Conservation (phyloP, 2,329 filamentous ascomycete genomes). For the Allantophomopsis lycopodina region DNA sequence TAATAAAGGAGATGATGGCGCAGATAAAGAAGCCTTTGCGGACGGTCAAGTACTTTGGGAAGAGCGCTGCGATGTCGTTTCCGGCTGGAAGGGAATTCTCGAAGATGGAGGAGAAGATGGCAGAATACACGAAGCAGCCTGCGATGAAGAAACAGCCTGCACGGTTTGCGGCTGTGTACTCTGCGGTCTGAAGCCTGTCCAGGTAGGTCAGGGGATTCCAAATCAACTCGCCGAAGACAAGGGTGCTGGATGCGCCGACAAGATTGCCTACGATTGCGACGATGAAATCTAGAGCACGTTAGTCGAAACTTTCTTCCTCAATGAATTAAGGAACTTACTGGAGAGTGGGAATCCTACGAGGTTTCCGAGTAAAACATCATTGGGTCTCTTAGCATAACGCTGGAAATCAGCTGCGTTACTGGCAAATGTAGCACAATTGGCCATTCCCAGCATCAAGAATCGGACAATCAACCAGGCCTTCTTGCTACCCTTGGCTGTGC, state of each 20-base stretch:
- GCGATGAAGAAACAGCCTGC: conserved; percentile 26
- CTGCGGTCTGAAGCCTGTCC: conserved; percentile 19
- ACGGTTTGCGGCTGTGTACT: conserved; percentile 21
- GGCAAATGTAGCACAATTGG: conserved; percentile 23
- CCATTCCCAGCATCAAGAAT: conserved; percentile 22
- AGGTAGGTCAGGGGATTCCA: conserved; percentile 22
- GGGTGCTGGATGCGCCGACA: conserved; percentile 19
- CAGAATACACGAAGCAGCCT: conserved; percentile 25
- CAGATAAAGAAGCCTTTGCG: conserved; percentile 25
- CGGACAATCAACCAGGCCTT: conserved; percentile 23
- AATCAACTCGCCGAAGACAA: conserved; percentile 20
- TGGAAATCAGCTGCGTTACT: conserved; percentile 28
- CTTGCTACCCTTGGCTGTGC: conserved; percentile 17
- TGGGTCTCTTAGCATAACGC: conserved; percentile 24
- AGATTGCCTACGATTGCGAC: conserved; percentile 24
- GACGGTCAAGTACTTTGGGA: conserved; percentile 25
- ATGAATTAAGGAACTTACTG: conserved; percentile 8
- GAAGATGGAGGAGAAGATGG: conserved; percentile 28
- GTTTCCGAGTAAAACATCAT: conserved; percentile 26
- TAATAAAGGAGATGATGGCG: conserved; percentile 19
- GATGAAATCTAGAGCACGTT: conserved; percentile 10
- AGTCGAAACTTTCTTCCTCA: conserved; percentile 8
- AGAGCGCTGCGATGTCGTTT: conserved; percentile 22
- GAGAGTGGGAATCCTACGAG: conserved; percentile 25
- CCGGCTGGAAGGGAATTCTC: conserved; percentile 26